These are phyloP conservation scores for Scenedesmus sp. DNA, from an alignment of 163 green algal genomes.

Conservation along the genomic window DNA sequence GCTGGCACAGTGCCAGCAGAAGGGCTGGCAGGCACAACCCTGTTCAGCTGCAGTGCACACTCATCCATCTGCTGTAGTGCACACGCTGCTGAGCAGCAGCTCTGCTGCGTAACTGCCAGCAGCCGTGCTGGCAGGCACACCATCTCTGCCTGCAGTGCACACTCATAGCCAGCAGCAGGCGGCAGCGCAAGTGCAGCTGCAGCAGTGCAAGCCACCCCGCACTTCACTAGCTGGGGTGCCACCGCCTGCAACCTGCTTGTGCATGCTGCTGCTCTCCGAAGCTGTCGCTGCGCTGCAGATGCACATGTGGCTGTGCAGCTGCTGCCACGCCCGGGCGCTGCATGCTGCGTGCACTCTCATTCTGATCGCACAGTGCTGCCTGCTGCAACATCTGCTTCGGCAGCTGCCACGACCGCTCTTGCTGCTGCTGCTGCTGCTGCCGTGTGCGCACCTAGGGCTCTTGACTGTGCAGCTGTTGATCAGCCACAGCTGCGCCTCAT, in stretches of 20 bases:
- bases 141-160: too few species aligned
- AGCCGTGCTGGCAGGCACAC: background rate
- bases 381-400: too few species aligned
- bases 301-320: too few species aligned
- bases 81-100: background rate
- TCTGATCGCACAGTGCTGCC: too few species aligned
- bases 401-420: too few species aligned
- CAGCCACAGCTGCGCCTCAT: conserved; percentile 84
- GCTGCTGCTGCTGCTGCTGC: background rate
- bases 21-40: background rate
- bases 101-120: too few species aligned
- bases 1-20: too few species aligned
- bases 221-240: background rate
- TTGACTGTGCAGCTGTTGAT: conserved; percentile 97
- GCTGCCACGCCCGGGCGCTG: too few species aligned
- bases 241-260: background rate
- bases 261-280: background rate
- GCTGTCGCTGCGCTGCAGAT: background rate
- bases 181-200: too few species aligned
- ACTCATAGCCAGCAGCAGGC: too few species aligned
- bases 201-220: background rate
- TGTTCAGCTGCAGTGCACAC: too few species aligned
- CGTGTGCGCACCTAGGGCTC: conserved; percentile 65
- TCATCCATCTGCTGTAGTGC: background rate
- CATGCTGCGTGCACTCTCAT: too few species aligned